A percentile compares a stretch with the other conserved stretches of the same genome.
Conservation (phyloP, 306 rosid species). For the Parietaria judaica region DNA sequence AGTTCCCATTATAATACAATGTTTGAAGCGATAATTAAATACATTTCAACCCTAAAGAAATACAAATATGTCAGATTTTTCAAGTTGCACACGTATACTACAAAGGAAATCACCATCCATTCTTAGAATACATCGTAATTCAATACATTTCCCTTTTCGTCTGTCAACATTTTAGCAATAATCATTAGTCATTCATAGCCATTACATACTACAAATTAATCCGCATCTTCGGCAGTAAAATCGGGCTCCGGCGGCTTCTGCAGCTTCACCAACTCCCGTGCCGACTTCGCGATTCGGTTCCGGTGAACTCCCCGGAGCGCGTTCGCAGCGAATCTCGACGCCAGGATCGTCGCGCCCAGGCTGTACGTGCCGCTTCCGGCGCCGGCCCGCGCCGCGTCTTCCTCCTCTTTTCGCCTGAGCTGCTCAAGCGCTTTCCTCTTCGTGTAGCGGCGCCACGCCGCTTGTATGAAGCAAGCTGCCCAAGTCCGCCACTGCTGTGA, state of each 20-base stretch:
- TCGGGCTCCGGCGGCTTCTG: conserved; percentile 99
- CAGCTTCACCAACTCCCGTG: conserved; percentile 71
- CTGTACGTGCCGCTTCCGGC: conserved; percentile 57
- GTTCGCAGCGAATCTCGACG: conserved; percentile 82
- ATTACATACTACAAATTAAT: conserved; percentile 28
- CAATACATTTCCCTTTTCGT: conserved; percentile 12
- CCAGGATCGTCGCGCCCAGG: conserved; percentile 81
- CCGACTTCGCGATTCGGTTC: conserved; percentile 65
- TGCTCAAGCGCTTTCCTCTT: conserved; percentile 79
- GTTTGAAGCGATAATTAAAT: no score
- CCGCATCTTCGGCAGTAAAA: conserved; percentile 76
- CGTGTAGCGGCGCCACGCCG: conserved; percentile 92
- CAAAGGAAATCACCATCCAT: conserved; percentile 21
- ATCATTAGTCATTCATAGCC: neutral
- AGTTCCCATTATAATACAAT: no score
- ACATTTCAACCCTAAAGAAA: no score
- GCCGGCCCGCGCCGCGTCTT: conserved; percentile 35
- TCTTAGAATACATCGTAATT: conserved; percentile 22
- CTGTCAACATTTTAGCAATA: neutral
- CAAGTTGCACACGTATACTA: conserved; percentile 1
- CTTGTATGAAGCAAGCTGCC: conserved; percentile 99
- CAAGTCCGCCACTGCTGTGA: conserved; percentile 98
- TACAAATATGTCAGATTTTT: no score
- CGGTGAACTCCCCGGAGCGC: conserved; percentile 93
- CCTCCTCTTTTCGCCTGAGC: conserved; percentile 71